A percentile compares a stretch with the other conserved stretches of the same genome.
Conservation (phyloP, 371 early-diverging fungal genomes). For the Coemansia sp. region DNA sequence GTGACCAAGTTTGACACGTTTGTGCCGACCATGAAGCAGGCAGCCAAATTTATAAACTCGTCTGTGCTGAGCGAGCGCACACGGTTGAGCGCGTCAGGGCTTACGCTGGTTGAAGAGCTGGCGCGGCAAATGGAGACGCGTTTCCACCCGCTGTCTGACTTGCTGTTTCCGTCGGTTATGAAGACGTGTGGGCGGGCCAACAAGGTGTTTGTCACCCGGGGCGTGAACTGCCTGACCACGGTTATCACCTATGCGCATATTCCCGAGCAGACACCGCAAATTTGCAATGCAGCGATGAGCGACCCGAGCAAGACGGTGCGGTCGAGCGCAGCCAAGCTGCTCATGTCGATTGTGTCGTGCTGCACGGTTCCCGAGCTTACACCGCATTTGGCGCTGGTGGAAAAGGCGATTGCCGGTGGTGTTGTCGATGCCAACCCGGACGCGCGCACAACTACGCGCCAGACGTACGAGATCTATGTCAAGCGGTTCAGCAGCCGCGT, state of each 20-base stretch:
- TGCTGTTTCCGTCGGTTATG: conserved; percentile 37
- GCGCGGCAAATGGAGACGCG: conserved; percentile 43
- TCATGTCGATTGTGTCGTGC: conserved; percentile 44
- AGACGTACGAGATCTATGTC: conserved; percentile 43
- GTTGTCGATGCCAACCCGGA: conserved; percentile 52
- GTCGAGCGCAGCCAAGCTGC: conserved; percentile 44
- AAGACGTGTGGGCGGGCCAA: conserved; percentile 52
- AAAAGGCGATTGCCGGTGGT: conserved; percentile 41
- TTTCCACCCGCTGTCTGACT: conserved; percentile 35
- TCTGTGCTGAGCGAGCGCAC: conserved; percentile 48
- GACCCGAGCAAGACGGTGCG: conserved; percentile 50
- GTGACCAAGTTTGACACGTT: conserved; percentile 46
- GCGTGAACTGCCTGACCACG: conserved; percentile 45
- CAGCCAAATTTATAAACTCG: conserved; percentile 17
- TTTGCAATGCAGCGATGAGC: conserved; percentile 28
- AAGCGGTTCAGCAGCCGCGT: conserved; percentile 44
- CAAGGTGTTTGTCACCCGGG: conserved; percentile 52
- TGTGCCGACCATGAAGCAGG: conserved; percentile 41
- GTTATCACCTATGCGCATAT: conserved; percentile 47
- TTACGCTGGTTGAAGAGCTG: conserved; percentile 44
- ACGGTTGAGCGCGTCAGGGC: conserved; percentile 45
- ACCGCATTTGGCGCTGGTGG: conserved; percentile 37
- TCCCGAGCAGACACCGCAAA: conserved; percentile 46
- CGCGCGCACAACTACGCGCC: conserved; percentile 46
- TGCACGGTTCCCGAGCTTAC: conserved; percentile 47